Evolutionary conservation across 2,329 filamentous ascomycete genomes (phyloP).

Genomic region (Ophiobolus disseminans): DNA sequence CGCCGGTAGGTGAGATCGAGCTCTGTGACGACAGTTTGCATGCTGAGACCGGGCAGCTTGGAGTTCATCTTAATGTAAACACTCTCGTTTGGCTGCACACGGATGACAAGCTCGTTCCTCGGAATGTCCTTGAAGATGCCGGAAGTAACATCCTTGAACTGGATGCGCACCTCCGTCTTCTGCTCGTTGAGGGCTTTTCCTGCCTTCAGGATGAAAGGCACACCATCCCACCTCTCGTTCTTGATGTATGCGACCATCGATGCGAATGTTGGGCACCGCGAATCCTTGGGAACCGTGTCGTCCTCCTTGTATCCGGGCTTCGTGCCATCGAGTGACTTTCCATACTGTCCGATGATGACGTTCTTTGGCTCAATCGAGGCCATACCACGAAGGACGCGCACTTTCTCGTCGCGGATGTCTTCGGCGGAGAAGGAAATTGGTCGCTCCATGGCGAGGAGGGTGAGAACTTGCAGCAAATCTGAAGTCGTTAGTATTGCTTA

Average conservation of each 20-base stretch:
- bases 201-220: conserved; percentile 99
- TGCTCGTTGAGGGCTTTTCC: conserved; percentile 99
- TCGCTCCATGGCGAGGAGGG: conserved; percentile 95
- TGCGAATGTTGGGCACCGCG: conserved; percentile 96
- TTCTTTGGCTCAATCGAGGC: conserved; percentile 98
- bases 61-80: conserved; percentile 99
- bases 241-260: conserved; percentile 98
- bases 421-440: conserved; percentile 98
- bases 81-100: conserved; percentile 98
- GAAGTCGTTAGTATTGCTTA: conserved; percentile 20
- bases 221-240: conserved; percentile 99
- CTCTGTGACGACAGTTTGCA: conserved; percentile 99
- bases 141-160: conserved; percentile 99
- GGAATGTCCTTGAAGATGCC: conserved; percentile 99
- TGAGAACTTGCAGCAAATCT: conserved; percentile 93
- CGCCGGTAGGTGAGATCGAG: conserved; percentile 97
- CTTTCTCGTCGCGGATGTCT: conserved; percentile 98
- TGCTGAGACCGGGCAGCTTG: conserved; percentile 95
- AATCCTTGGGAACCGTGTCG: conserved; percentile 96
- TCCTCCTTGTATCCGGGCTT: conserved; percentile 99
- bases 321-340: conserved; percentile 91
- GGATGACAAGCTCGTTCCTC: conserved; percentile 98
- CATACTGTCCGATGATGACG: conserved; percentile 99
- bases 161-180: conserved; percentile 98
- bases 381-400: conserved; percentile 92